phyloP scores from a whole-genome alignment of 805 yeast genomes.

The Candida verbasci region DNA sequence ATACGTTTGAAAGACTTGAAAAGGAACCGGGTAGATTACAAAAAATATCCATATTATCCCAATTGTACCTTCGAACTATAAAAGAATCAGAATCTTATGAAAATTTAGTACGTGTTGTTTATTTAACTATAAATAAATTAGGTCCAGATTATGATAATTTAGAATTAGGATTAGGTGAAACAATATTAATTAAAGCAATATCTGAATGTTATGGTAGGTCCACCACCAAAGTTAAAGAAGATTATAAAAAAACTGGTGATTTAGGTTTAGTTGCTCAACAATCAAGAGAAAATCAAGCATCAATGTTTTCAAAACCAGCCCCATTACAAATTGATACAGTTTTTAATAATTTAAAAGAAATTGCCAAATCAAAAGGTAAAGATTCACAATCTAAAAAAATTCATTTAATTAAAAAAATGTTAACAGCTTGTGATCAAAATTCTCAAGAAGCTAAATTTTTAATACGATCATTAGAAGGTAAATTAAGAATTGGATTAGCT shows the following conservation, averaged over 20 bases:
- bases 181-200: slow-evolving; percentile 80
- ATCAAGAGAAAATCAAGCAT: slow-evolving; percentile 79
- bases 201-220: slow-evolving; percentile 88
- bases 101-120: slow-evolving; percentile 68
- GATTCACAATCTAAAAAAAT: slow-evolving; percentile 80
- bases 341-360: slow-evolving; percentile 66
- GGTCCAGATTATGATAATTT: slow-evolving; percentile 97
- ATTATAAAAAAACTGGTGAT: slow-evolving; percentile 80
- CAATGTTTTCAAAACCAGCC: slow-evolving; percentile 83
- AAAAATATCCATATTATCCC: slow-evolving; percentile 70
- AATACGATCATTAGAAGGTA: slow-evolving; percentile 88
- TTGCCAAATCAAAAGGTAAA: slow-evolving; percentile 74
- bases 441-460: slow-evolving; percentile 78
- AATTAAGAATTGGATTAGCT: slow-evolving; percentile 87
- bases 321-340: slow-evolving; percentile 72
- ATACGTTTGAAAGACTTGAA: slow-evolving; percentile 75
- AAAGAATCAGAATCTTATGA: slow-evolving; percentile 31
- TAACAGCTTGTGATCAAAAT: slow-evolving; percentile 77
- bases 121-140: slow-evolving; percentile 78
- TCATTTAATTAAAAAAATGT: slow-evolving; percentile 71
- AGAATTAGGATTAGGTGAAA: slow-evolving; percentile 92
- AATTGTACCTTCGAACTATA: slow-evolving; percentile 64
- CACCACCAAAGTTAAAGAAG: slow-evolving; percentile 61
- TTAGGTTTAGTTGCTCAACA: slow-evolving; percentile 83
- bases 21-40: slow-evolving; percentile 77